Evolutionary conservation across 164 flowering plant genomes (phyloP), one percentile per base, ranked within the genome.

Genomic region (Kalanchoe fedtschenkoi): DNA sequence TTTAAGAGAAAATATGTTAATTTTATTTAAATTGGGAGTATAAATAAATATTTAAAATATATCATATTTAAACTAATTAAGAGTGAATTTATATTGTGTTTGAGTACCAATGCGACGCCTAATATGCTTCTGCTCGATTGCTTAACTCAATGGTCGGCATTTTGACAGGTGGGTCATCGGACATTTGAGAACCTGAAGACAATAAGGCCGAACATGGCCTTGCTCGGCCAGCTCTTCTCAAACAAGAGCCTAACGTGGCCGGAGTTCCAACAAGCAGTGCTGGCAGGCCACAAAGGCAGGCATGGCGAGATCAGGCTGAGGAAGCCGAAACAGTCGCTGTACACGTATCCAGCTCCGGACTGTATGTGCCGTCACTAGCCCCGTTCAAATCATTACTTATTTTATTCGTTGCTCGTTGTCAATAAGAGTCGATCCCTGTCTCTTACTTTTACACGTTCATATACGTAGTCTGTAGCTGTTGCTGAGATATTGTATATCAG

Each of bases 301-400:
- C 97, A 86, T 69, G 97, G 97, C 35, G 83, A 85, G 66, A 76
- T 90, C 69, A 80, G 87, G 64, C 34, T 79, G 39, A 78, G 90
- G 58, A 90, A 88, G 65, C 74, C 75, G 41, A 73, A 75, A 41
- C 97, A 93, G 66, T 93, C 98, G 26, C 81, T 93, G 29, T 93
- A 93, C 60, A 93, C 98, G n/a, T 93, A 93, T 67, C 98, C 98
- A 59, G 86, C 82, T 68, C 95, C 97, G 17, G 92, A 87, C 71
- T 93, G 99, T 69, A 83, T 93, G 99, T 93, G 99, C 64, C 77
- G 42, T 68, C 77, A 73, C 58, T 79, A 47, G 55, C 24, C 55
- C 5, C 51, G 8, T 24, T 47, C 55, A 24, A 60, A 71, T 60
- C 28, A 26, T 0, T 55, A 13, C 54, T 13, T 21, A 19, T 22